Conservation (phyloP, 257 asterid genomes). For the Gentiana dahurica region DNA sequence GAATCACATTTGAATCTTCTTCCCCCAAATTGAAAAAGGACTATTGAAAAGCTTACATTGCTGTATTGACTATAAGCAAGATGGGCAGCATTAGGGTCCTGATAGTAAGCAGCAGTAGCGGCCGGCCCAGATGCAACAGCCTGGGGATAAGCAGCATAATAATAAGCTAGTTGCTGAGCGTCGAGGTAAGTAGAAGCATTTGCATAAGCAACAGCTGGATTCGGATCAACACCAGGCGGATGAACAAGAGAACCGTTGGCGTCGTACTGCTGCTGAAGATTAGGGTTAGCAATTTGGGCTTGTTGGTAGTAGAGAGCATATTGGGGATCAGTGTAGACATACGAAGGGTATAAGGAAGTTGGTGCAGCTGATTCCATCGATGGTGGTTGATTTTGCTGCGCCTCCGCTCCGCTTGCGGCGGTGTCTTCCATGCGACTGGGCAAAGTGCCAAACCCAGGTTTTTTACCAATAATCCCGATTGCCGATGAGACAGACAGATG, state of each 20-base stretch:
- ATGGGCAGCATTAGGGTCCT: constrained; percentile 1
- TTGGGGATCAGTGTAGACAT: background rate
- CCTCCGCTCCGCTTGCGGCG: too few relatives aligned
- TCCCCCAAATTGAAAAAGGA: background rate
- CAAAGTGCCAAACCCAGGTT: too few relatives aligned
- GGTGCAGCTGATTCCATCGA: background rate
- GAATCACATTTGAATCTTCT: background rate
- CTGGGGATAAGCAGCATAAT: constrained; percentile 4
- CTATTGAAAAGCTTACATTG: background rate
- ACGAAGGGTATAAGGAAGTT: too few relatives aligned
- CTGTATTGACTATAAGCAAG: background rate
- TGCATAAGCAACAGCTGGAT: background rate
- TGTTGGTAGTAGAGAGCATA: constrained; percentile 1
- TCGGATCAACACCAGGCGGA: constrained; percentile 14
- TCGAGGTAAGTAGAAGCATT: constrained; percentile 2
- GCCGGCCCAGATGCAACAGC: constrained; percentile 3
- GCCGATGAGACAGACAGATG: too few relatives aligned
- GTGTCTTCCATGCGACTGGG: too few relatives aligned
- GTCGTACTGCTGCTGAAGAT: background rate
- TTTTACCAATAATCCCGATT: too few relatives aligned
- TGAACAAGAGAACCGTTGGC: background rate
- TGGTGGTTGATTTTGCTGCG: constrained; percentile 6
- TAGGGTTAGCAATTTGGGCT: constrained; percentile 19
- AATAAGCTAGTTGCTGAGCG: background rate
- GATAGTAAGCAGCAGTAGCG: too few relatives aligned